Evolutionary conservation across 768 basidiomycete species (phyloP), one percentile per base, ranked within the genome.

Genomic region (Agrocybe praecox): DNA sequence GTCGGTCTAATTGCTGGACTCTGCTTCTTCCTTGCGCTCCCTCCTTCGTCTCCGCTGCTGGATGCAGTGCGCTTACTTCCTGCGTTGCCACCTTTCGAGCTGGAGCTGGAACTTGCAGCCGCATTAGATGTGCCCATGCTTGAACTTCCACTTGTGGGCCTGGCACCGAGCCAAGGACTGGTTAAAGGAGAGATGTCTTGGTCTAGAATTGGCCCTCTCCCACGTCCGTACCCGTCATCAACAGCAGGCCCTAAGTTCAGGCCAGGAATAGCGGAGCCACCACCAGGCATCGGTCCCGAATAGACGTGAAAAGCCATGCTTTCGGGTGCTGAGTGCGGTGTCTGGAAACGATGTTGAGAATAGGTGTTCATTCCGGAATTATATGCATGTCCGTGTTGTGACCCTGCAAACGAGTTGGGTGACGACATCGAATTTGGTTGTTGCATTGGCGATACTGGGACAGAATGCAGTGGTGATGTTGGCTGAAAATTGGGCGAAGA

Each of bases 151-250:
- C 54, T 47, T n/a, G 63, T 65, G 15, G 58, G 61, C 50, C 82
- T 77, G 5, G 89, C 81, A 4, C 85, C 88, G 0, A 93, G 78
- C 89, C 90, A 92, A 1, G 90, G 90, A 61, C 90, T 92, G 0
- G 89, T 89, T 19, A 93, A 74, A 0, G 91, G 90, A 1, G 89
- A 90, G 47, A 93, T 84, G 58, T 93, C 88, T 56, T 87, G 79
- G 56, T 88, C 89, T 23, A 89, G 45, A 69, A 53, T 89, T 85
- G 19, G 80, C 49, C 52, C 51, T 49, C 50, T 56, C 49, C 24
- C 46, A 57, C 2, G 32, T 36, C n/a, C 42, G 23, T 21, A 29
- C 23, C 44, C 44, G 34, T 33, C 46, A 45, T 56, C 29, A 4
- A 64, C 53, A 21, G 64, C 57, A 23, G 53, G 60, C 6, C 60